A percentile compares a stretch with the other conserved stretches of the same genome.
Evolutionary conservation across 2,329 filamentous ascomycete species (phyloP).

Genomic region (Hymenoscyphus salicellus): DNA sequence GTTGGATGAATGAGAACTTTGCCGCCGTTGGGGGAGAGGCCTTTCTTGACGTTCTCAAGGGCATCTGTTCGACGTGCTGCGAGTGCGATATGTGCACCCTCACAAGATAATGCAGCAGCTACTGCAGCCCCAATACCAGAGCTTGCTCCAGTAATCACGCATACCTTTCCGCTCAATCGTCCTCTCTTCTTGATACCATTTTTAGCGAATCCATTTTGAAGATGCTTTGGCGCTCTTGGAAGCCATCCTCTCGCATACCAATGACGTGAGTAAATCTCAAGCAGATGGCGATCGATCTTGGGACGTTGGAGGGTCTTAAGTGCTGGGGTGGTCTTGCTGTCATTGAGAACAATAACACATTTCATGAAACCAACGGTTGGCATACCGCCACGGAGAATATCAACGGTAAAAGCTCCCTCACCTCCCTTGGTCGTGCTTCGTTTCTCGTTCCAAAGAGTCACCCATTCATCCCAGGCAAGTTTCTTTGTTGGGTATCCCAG

Average conservation of each 20-base stretch:
- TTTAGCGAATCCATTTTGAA: conserved; percentile 43
- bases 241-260: conserved; percentile 81
- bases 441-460: conserved; percentile 69
- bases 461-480: conserved; percentile 71
- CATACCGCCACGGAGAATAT: conserved; percentile 79
- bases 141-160: conserved; percentile 74
- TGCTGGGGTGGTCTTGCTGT: conserved; percentile 62
- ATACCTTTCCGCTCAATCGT: conserved; percentile 65
- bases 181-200: conserved; percentile 47
- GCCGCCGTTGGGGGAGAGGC: conserved; percentile 54
- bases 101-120: conserved; percentile 62
- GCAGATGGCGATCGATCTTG: conserved; percentile 65
- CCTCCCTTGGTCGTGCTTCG: conserved; percentile 61
- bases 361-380: conserved; percentile 69
- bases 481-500: conserved; percentile 69
- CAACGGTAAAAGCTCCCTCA: conserved; percentile 71
- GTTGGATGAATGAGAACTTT: conserved; percentile 68
- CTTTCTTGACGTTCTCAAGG: conserved; percentile 64
- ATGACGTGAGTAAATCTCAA: conserved; percentile 75
- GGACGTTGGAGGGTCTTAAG: conserved; percentile 58
- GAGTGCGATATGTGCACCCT: conserved; percentile 70
- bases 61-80: conserved; percentile 68
- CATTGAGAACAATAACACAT: conserved; percentile 70
- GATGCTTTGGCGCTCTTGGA: conserved; percentile 55
- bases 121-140: conserved; percentile 78